Conservation (phyloP, 371 early-diverging fungal species). For the Mortierella sp. region DNA sequence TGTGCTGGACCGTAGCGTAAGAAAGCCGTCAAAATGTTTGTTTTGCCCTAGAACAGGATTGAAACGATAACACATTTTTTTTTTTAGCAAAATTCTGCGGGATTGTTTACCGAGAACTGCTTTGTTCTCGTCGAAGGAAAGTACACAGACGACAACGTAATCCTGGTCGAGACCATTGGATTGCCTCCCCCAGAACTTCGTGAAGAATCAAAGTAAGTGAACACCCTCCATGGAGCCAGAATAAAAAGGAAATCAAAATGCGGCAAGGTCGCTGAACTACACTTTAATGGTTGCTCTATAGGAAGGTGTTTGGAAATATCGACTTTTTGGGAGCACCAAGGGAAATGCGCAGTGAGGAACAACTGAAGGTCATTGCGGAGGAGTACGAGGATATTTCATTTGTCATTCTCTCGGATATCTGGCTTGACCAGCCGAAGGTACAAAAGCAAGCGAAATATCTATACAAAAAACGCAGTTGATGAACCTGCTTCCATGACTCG, state of each 20-base stretch:
- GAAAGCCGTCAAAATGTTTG: too few relatives aligned
- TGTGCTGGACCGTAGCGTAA: conserved; percentile 58
- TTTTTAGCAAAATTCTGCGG: conserved; percentile 64
- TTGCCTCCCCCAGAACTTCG: conserved; percentile 84
- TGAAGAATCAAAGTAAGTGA: conserved; percentile 63
- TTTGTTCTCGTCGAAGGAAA: conserved; percentile 88
- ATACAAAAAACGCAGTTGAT: neutral
- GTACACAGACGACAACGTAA: conserved; percentile 76
- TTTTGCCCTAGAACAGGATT: too few relatives aligned
- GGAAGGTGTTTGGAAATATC: conserved; percentile 62
- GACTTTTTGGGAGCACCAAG: conserved; percentile 69
- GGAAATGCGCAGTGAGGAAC: conserved; percentile 61
- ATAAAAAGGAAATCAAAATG: too few relatives aligned
- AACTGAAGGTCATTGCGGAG: conserved; percentile 55
- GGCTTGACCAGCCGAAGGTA: conserved; percentile 86
- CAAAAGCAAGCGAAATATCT: neutral
- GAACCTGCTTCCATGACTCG: neutral
- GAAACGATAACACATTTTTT: too few relatives aligned
- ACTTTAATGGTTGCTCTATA: neutral
- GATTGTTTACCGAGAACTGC: conserved; percentile 84
- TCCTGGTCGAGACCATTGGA: conserved; percentile 75
- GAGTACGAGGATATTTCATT: conserved; percentile 72
- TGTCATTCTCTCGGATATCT: conserved; percentile 86
- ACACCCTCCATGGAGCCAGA: neutral
- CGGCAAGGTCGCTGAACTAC: neutral